Base-by-base conservation (phyloP, 768 basidiomycete species). In the Suillus bovinus region DNA sequence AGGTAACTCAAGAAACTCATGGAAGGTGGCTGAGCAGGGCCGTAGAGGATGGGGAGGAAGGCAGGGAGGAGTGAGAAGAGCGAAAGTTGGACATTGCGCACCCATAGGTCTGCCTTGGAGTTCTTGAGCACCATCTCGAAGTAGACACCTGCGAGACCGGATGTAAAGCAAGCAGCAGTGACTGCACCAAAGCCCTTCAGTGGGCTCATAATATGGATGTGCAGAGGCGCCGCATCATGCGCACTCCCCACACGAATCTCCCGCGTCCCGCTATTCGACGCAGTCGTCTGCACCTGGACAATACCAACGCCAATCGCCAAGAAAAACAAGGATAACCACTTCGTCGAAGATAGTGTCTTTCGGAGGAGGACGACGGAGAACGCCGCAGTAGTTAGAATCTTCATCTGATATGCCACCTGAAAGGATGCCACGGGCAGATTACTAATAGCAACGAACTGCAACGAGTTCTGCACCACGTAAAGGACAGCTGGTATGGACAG, bases 351-450 rank as follows among this genome's bases (percentile, higher is more conserved):
- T 42, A 99, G 80, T 68, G 82, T 84, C 71, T 82, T 91, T 44
- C 94, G 87, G 17, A 96, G 84, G 63, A 98, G 82, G 2, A 85
- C 76, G 60, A 96, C 94, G 47, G 92, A 93, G 74, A 96, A 96
- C 58, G 90, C 93, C 22, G 94, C 96, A 16, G 95, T 98, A 55
- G 95, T 98, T 61, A 98, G 83, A 72, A 98, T 98, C 77, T 98
- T 98, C 95, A 98, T 96, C 77, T 98, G 95, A 74, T 98, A 96
- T 10, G 92, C 93, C 65, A 98, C 94, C 74, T 99, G 96, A 79
- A 98, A 99, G 3, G 96, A 94, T 16, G 97, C 96, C 59, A 94
- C 96, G 42, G 94, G 93, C 61, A 99, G 86, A 76, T 99, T 99
- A 66, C 86, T 86, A 64, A 96, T 90, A 27, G 97, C 97, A 67